Evolutionary conservation across 78 protist genomes (phyloP), one percentile per base, ranked within the genome.

Genomic region (Dictyostelium firmibasis): DNA sequence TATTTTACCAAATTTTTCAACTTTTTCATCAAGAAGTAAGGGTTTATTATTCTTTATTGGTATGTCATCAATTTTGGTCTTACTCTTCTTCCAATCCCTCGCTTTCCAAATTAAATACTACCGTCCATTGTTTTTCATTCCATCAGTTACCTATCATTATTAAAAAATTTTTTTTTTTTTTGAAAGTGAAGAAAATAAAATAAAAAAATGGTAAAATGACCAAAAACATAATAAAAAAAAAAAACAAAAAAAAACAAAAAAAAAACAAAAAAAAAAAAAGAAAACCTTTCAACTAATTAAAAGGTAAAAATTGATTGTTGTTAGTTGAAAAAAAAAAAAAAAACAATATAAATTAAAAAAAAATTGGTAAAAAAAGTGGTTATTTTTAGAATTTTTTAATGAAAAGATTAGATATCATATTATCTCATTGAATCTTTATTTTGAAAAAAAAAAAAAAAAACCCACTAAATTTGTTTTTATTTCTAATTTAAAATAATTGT

Each of bases 91-190:
- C 29, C 75, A 79, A 11, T 81, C 88, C 1, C 44, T 33, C 10
- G 69, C 81, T 50, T 89, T 70, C 74, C 74, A 79, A 69, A 44
- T 81, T 53, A 89, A 89, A 57, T 89, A 81, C 31, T 89, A 89
- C 25, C 69, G 94, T 81, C 94, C 94, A 43, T 33, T 60, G 13
- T 89, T 78, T 41, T 67, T 44, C 38, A 35, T 81, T 41, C 94
- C 94, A 69, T 38, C 84, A 0, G 67, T 57, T 0, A 57, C 67
- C 8, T 57, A 57, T 20, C 67, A 57, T 20, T 57, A 57, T 57
- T 57, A 57, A 50, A 50, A 16, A 27, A 11, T 72, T 27, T 8
- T 25, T 25, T 62, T 62, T 67, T 27, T 27, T 5, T 9, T 67
- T 60, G 13, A 20, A 60, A 60, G 23, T 20, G 8, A 67, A 25